These are phyloP conservation scores for Populus hybrid DNA, from an alignment of 441 rosid genomes.

Conservation along the genomic window DNA sequence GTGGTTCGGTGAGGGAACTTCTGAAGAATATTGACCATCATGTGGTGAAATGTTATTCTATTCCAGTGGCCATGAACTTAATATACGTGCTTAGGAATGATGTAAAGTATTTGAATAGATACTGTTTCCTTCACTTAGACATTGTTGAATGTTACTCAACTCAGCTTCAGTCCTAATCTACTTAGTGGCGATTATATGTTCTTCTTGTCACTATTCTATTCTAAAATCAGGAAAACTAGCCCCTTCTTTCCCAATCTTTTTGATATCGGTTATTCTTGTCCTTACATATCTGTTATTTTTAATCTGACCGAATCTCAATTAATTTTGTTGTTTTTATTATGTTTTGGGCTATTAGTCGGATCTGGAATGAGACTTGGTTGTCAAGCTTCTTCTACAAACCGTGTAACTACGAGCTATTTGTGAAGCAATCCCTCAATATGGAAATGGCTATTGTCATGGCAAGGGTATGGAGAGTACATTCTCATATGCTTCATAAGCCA, in stretches of 20 bases:
- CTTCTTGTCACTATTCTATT: background rate
- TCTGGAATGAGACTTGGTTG: slow-evolving; percentile 96
- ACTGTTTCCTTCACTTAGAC: background rate
- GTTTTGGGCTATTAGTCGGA: slow-evolving; percentile 50
- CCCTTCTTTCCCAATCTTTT: background rate
- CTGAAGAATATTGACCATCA: background rate
- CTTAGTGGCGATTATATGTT: background rate
- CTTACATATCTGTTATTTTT: background rate
- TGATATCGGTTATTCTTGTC: background rate
- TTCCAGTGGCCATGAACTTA: background rate
- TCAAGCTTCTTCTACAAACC: slow-evolving; percentile 85
- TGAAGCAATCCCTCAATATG: slow-evolving; percentile 94
- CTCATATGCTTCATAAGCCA: slow-evolving; percentile 8
- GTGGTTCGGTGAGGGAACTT: background rate
- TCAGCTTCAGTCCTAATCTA: background rate
- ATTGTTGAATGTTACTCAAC: background rate
- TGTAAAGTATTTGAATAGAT: background rate
- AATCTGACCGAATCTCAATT: slow-evolving; percentile 13
- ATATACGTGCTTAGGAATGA: background rate
- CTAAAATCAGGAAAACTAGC: background rate
- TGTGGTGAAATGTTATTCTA: background rate
- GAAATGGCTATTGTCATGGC: slow-evolving; percentile 94
- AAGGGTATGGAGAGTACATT: slow-evolving; percentile 52
- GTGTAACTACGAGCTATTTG: slow-evolving; percentile 86
- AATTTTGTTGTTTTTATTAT: slow-evolving; percentile 8